phyloP scores from a whole-genome alignment of 2,329 filamentous ascomycete genomes.

The Blastomyces silverae region DNA sequence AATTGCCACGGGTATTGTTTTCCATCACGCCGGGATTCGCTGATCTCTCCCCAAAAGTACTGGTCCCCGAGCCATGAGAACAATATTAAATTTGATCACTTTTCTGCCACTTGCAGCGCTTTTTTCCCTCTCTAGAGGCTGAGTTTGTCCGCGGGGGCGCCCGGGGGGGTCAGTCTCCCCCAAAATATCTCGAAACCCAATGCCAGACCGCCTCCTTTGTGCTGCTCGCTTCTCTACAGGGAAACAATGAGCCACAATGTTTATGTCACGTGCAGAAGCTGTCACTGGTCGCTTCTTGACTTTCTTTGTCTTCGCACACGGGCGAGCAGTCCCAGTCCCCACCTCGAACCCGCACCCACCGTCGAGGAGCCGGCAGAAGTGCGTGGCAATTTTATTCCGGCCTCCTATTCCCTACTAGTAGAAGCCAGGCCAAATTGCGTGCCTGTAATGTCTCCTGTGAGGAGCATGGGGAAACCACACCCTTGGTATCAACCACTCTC shows the following conservation, averaged over 20 bases:
- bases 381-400: constrained; percentile 2
- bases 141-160: not conserved
- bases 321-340: not conserved
- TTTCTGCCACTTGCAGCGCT: not conserved
- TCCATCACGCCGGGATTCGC: constrained; percentile 6
- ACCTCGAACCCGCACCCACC: not conserved
- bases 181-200: not conserved
- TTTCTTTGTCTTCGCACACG: not conserved
- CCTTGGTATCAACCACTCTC: constrained; percentile 9
- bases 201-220: constrained; percentile 1
- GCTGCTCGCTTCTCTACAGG: not conserved
- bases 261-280: not conserved
- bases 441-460: constrained; percentile 1
- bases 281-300: not conserved
- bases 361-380: not conserved
- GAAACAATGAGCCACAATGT: not conserved
- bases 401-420: not conserved
- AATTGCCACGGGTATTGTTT: constrained; percentile 10
- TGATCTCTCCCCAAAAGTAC: not conserved
- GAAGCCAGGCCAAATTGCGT: not conserved
- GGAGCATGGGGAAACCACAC: constrained; percentile 10
- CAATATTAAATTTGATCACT: not conserved
- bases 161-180: not conserved
- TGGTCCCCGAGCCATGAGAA: not conserved
- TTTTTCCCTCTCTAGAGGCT: not conserved